Base-by-base conservation (phyloP, 208 protist genomes). In the Trichomonas vaginalis region DNA sequence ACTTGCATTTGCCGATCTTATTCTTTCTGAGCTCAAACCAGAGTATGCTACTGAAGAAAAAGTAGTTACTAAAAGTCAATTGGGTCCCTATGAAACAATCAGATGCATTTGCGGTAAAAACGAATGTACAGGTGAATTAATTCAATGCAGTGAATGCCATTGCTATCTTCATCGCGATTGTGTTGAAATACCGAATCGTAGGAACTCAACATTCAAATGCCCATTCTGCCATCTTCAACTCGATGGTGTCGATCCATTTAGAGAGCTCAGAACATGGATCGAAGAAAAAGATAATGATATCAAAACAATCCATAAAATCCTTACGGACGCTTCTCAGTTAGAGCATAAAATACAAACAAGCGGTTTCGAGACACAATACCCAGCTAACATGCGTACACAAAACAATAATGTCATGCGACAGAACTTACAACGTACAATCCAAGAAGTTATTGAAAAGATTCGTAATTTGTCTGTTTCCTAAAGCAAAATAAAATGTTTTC, bases 251-350 rank as follows among this genome's bases (percentile, higher is more conserved):
- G 86, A 92, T 92, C 86, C 86, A 56, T 92, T 92, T 39, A 92
- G 86, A 39, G 86, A 92, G 51, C 86, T 92, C 37, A 92, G 27
- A 92, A 48, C 45, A 92, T 92, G 86, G 86, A 92, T 92, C 46
- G 45, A 40, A 23, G 45, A 35, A 35, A 40, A 48, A 15, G 45
- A 92, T 51, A 92, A 39, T 51, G 86, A 92, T 35, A 42, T 92
- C n/a, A 92, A 45, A 51, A 10, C 15, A 17, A 40, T 92, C 37
- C 86, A 92, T 51, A 51, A 32, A 39, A 42, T 92, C 4, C 40
- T 92, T 23, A 48, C 40, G 39, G 45, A 92, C 37, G 86, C 86
- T 51, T 48, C 45, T 15, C 15, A 51, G 8, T 17, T 45, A 39
- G 86, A 92, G 32, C 14, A 17, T 56, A 42, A 92, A 32, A 48